A percentile compares a stretch with the other conserved stretches of the same genome.
phyloP scores from a whole-genome alignment of 257 asterid species.

The Jacaranda copaia region DNA sequence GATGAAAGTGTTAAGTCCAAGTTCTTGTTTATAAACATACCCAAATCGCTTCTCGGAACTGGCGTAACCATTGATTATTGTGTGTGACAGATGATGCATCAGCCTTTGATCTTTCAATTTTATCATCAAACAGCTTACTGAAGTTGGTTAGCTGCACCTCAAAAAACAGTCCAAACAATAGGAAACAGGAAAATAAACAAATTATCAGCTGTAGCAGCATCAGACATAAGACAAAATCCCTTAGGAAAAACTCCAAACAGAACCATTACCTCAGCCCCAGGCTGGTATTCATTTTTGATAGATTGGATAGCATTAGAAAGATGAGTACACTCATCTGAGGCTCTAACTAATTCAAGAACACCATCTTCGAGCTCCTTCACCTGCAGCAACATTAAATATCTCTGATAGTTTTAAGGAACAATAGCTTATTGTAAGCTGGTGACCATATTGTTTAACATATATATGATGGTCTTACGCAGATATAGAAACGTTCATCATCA shows the following conservation, averaged over 20 bases:
- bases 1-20: background rate
- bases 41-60: constrained; percentile 92
- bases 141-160: constrained; percentile 73
- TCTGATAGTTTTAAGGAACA: background rate
- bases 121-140: constrained; percentile 69
- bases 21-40: constrained; percentile 45
- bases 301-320: constrained; percentile 72
- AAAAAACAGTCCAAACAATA: constrained; percentile 33
- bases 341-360: constrained; percentile 60
- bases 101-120: constrained; percentile 58
- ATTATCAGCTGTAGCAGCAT: constrained; percentile 31
- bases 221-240: constrained; percentile 5
- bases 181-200: background rate
- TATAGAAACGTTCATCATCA: constrained; percentile 8
- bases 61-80: constrained; percentile 64
- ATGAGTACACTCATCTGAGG: constrained; percentile 72
- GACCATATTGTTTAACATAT: background rate
- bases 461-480: constrained; percentile 15
- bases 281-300: constrained; percentile 64
- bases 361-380: constrained; percentile 85
- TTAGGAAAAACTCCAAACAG: constrained; percentile 17
- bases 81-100: constrained; percentile 53
- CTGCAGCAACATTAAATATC: constrained; percentile 47
- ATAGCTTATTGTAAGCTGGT: background rate
- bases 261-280: constrained; percentile 63